Evolutionary conservation across 2,329 filamentous ascomycete species (phyloP).

Genomic region (Xylaria sp.): DNA sequence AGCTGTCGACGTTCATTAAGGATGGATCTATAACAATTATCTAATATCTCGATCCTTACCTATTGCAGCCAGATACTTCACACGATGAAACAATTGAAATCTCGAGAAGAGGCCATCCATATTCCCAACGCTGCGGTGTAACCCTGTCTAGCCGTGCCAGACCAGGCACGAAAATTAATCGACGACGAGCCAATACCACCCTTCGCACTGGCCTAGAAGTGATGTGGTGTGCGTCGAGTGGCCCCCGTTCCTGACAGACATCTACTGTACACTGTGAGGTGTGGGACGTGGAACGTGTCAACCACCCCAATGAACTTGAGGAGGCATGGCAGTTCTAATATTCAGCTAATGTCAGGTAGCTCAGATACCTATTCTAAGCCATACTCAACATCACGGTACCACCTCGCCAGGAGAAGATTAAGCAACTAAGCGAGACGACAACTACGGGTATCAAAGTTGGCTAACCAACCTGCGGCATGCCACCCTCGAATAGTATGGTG

Average conservation of each 20-base stretch:
- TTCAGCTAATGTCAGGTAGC: conserved; percentile 30
- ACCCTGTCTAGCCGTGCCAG: conserved; percentile 20
- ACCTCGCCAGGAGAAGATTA: conserved; percentile 30
- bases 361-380: conserved; percentile 31
- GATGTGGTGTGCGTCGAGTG: conserved; percentile 22
- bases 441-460: conserved; percentile 21
- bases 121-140: conserved; percentile 23
- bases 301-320: conserved; percentile 24
- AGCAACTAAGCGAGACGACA: conserved; percentile 22
- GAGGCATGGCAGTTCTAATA: conserved; percentile 25
- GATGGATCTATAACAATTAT: neutral
- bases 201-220: conserved; percentile 31
- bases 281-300: conserved; percentile 12
- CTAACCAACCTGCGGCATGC: conserved; percentile 20
- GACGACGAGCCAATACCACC: conserved; percentile 25
- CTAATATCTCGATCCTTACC: neutral
- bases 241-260: conserved; percentile 21
- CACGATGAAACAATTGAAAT: conserved; percentile 1
- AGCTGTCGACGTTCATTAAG: neutral
- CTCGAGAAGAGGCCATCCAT: conserved; percentile 18
- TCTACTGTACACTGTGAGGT: neutral
- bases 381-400: conserved; percentile 35
- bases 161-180: conserved; percentile 19
- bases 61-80: conserved; percentile 1
- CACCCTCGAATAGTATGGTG: conserved; percentile 28